Conservation (phyloP, 495 filamentous ascomycete genomes). For the Daldinia decipiens region DNA sequence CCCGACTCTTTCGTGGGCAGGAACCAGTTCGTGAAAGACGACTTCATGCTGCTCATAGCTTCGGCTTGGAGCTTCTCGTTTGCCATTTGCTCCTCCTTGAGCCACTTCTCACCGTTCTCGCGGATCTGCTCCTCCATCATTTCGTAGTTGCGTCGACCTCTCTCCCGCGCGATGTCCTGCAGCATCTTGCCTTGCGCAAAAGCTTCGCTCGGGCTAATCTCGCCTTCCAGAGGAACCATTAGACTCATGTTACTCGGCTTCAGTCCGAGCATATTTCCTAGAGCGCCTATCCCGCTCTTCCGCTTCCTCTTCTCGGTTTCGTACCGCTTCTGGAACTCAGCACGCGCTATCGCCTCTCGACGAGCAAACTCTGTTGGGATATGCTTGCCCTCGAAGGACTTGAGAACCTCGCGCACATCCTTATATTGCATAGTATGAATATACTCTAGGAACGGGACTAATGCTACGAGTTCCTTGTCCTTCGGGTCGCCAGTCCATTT, state of each 20-base stretch:
- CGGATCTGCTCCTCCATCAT: conserved; percentile 86
- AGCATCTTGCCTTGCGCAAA: conserved; percentile 93
- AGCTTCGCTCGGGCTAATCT: conserved; percentile 74
- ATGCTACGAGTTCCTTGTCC: conserved; percentile 83
- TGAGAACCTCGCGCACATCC: conserved; percentile 85
- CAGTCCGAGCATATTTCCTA: conserved; percentile 78
- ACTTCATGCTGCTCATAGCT: conserved; percentile 83
- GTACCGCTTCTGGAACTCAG: conserved; percentile 79
- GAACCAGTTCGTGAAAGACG: conserved; percentile 62
- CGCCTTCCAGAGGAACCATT: conserved; percentile 68
- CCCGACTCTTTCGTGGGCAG: conserved; percentile 34
- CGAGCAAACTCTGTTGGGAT: conserved; percentile 90
- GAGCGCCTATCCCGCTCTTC: conserved; percentile 66
- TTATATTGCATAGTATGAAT: conserved; percentile 89
- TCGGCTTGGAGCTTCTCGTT: conserved; percentile 88
- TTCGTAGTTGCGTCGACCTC: conserved; percentile 89
- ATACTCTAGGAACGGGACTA: conserved; percentile 97
- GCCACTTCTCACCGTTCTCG: conserved; percentile 92
- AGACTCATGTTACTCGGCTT: conserved; percentile 67
- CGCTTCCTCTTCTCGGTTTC: conserved; percentile 74
- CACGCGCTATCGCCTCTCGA: conserved; percentile 84
- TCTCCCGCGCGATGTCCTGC: conserved; percentile 89
- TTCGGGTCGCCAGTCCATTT: conserved; percentile 86
- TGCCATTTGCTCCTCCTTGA: conserved; percentile 86
- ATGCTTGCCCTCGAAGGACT: conserved; percentile 84